phyloP scores from a whole-genome alignment of 768 basidiomycete species.

The Cystobasidium ongulense region DNA sequence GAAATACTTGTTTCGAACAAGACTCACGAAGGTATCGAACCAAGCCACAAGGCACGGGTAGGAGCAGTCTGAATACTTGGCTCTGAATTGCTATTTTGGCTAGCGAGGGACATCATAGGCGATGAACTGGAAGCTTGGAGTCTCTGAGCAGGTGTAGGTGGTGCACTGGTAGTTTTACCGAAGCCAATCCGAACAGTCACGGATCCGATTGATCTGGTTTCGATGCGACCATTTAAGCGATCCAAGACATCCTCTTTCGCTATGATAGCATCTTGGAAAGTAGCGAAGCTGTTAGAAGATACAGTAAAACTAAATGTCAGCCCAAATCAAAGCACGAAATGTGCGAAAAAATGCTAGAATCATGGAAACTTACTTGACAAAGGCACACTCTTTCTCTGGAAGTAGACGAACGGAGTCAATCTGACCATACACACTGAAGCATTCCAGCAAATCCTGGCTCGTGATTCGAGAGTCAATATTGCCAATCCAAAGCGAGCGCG shows the following conservation, averaged over 20 bases:
- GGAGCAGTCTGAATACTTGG: constrained; percentile 73
- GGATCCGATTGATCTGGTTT: constrained; percentile 64
- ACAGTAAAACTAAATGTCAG: no score
- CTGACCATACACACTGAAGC: constrained; percentile 92
- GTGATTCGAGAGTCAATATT: constrained; percentile 92
- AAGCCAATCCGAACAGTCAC: constrained; percentile 87
- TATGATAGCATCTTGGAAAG: constrained; percentile 69
- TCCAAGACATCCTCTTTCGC: constrained; percentile 97
- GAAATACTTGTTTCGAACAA: no score
- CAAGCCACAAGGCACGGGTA: constrained; percentile 94
- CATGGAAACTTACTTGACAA: constrained; percentile 97
- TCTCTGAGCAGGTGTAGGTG: constrained; percentile 77
- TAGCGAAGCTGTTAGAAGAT: constrained; percentile 9
- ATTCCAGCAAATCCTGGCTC: constrained; percentile 85
- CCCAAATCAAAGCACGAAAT: no score
- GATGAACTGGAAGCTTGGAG: constrained; percentile 2
- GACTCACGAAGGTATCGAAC: constrained; percentile 72
- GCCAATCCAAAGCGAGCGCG: constrained; percentile 95
- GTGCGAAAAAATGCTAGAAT: neutral
- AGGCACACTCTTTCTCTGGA: constrained; percentile 99
- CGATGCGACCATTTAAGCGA: constrained; percentile 64
- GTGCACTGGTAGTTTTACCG: constrained; percentile 94
- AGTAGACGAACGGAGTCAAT: constrained; percentile 90
- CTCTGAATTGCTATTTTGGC: constrained; percentile 14
- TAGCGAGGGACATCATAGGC: neutral